A percentile compares a stretch with the other conserved stretches of the same genome.
These are phyloP conservation scores for Chrysoporthe cubensis DNA, from an alignment of 2,329 filamentous ascomycete genomes.

Conservation along the genomic window DNA sequence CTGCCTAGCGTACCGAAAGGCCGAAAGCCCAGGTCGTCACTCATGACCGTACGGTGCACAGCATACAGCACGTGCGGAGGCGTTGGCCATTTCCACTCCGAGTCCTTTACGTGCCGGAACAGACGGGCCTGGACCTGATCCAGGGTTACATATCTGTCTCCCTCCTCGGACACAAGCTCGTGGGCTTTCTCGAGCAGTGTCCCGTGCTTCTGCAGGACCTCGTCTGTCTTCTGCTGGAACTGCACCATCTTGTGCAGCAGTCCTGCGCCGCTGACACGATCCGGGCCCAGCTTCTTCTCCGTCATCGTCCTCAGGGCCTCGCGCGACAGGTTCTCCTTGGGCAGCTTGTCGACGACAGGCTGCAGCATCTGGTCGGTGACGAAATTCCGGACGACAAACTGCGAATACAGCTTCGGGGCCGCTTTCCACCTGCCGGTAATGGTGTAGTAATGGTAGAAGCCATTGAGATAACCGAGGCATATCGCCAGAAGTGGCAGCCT, in stretches of 20 bases:
- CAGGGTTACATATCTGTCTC: constrained; percentile 52
- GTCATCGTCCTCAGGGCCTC: constrained; percentile 43
- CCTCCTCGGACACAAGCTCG: constrained; percentile 42
- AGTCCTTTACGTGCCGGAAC: constrained; percentile 37
- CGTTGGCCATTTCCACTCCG: constrained; percentile 44
- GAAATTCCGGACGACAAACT: constrained; percentile 57
- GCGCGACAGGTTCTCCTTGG: constrained; percentile 35
- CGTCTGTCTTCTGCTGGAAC: constrained; percentile 49
- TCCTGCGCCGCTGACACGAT: constrained; percentile 45
- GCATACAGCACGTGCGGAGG: constrained; percentile 64
- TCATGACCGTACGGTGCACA: constrained; percentile 66
- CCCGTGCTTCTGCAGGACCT: constrained; percentile 53
- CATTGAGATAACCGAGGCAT: constrained; percentile 56
- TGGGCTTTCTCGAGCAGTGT: constrained; percentile 52
- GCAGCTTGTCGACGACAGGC: constrained; percentile 45
- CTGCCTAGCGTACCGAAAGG: constrained; percentile 52
- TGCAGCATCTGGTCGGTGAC: constrained; percentile 45
- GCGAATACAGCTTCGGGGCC: constrained; percentile 45
- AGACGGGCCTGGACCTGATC: constrained; percentile 54
- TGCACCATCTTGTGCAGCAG: constrained; percentile 53
- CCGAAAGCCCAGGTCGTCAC: constrained; percentile 65
- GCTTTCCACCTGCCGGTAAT: constrained; percentile 56
- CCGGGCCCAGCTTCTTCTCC: constrained; percentile 45
- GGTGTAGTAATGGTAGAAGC: constrained; percentile 59
- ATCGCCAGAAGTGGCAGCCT: constrained; percentile 54